Percentiles rank a stretch among this genome's conserved stretches.
Evolutionary conservation across 345 rosid genomes (phyloP).

Genomic region (Hibiscus tridactylites): DNA sequence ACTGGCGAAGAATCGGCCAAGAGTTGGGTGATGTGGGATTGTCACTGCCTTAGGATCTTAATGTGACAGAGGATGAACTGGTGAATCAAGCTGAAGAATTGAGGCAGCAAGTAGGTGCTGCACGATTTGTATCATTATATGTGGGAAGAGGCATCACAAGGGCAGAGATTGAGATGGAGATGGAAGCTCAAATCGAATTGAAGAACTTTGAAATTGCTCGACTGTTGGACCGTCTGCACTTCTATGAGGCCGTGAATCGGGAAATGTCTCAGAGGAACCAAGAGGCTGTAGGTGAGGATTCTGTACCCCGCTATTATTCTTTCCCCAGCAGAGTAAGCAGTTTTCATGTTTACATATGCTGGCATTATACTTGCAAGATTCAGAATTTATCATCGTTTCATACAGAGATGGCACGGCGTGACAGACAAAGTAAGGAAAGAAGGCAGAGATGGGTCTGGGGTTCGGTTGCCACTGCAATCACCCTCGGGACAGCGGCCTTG

Average conservation of each 20-base stretch:
- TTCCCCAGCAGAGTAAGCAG: background rate
- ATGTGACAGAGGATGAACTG: slow-evolving; percentile 27
- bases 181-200: slow-evolving; percentile 56
- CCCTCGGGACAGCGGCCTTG: slow-evolving; percentile 65
- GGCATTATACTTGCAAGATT: background rate
- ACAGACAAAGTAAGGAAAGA: slow-evolving; percentile 42
- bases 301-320: background rate
- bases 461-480: slow-evolving; percentile 50
- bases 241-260: slow-evolving; percentile 71
- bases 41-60: slow-evolving; percentile 45
- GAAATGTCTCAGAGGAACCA: slow-evolving; percentile 91
- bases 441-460: slow-evolving; percentile 74
- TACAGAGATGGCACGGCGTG: slow-evolving; percentile 49
- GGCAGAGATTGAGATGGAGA: slow-evolving; percentile 67
- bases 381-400: background rate
- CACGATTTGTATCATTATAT: slow-evolving; percentile 62
- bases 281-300: slow-evolving; percentile 65
- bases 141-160: slow-evolving; percentile 56
- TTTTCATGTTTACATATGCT: too few species aligned
- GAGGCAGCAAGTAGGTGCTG: slow-evolving; percentile 47
- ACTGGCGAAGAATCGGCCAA: slow-evolving; percentile 61
- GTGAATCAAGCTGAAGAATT: slow-evolving; percentile 45
- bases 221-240: slow-evolving; percentile 62
- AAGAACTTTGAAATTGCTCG: slow-evolving; percentile 87
- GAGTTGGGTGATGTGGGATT: slow-evolving; percentile 54